phyloP scores from a whole-genome alignment of 2,329 filamentous ascomycete genomes.

The Pseudogymnoascus sp. region DNA sequence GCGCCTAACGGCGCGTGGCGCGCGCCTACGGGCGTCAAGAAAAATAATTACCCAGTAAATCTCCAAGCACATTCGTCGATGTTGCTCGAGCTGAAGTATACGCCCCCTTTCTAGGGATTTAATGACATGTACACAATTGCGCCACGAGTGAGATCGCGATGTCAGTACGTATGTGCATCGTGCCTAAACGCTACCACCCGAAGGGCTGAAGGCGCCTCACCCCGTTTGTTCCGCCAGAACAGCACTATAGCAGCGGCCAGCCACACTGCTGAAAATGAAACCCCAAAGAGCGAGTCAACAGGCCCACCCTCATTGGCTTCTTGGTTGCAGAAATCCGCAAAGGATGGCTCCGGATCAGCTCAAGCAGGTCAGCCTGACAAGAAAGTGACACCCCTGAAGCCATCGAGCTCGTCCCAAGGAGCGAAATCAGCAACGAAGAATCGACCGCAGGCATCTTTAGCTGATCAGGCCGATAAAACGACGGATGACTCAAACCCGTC shows the following conservation, averaged over 20 bases:
- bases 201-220: not conserved
- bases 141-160: not conserved
- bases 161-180: not conserved
- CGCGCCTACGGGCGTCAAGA: not conserved
- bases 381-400: not conserved
- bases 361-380: not conserved
- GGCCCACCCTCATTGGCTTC: not conserved
- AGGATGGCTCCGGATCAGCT: not conserved
- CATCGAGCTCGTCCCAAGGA: not conserved
- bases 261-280: not conserved
- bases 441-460: not conserved
- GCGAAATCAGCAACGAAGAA: not conserved
- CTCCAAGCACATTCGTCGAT: not conserved
- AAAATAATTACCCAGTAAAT: not conserved
- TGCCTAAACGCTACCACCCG: not conserved
- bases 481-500: too few species aligned
- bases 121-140: slow-evolving; percentile 5
- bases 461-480: not conserved
- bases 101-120: not conserved
- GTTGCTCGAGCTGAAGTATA: not conserved
- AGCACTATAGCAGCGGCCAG: not conserved
- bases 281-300: not conserved
- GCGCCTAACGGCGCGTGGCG: not conserved
- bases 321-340: not conserved
- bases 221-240: not conserved